Evolutionary conservation across 352 stramenopile species (phyloP), one percentile per base, ranked within the genome.

Genomic region (Globisporangium sylvaticum): DNA sequence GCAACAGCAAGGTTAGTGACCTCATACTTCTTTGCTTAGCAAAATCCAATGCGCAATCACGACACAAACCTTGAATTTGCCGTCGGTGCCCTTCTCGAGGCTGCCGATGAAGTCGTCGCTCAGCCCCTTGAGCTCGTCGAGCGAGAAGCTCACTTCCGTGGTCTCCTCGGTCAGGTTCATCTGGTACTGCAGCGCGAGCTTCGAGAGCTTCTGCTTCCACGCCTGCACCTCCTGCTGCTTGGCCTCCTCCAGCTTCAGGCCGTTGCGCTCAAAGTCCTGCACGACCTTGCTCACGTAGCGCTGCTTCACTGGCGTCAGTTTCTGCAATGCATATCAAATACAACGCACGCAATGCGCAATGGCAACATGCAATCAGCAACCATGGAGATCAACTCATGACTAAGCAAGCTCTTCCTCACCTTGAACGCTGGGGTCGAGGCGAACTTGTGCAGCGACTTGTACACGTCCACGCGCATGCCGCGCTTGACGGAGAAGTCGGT

Each of bases 101-200:
- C 80, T 76, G 39, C 68, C 60, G 25, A 96, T 86, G 31, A 94
- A 96, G 63, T 94, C 89, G 1, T 92, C 80, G 39, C 76, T 87
- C 8, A 94, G 78, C 2, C 91, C 91, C 59, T 85, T 81, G 25
- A 97, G 83, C 67, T 96, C 83, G 1, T 91, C 84, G 2, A 58
- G 66, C 25, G 71, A 71, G 64, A 97, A 97, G 39, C 72, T 80
- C 52, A 97, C 71, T 69, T 96, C 84, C 20, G 85, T 96, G 25
- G 87, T 90, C 64, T 97, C 89, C 55, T 92, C 83, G 10, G 77
- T 84, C 27, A 97, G 75, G 73, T 97, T 96, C 74, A 92, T 85
- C 63, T 89, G 78, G 69, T 88, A 97, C 74, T 93, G 79, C 32
- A 84, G 89, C 56, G 83, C 84, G 12, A 96, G 76, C 67, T 90